Evolutionary conservation across 2,329 filamentous ascomycete genomes (phyloP), one percentile per base, ranked within the genome.

Genomic region (Escovopsis sp.): DNA sequence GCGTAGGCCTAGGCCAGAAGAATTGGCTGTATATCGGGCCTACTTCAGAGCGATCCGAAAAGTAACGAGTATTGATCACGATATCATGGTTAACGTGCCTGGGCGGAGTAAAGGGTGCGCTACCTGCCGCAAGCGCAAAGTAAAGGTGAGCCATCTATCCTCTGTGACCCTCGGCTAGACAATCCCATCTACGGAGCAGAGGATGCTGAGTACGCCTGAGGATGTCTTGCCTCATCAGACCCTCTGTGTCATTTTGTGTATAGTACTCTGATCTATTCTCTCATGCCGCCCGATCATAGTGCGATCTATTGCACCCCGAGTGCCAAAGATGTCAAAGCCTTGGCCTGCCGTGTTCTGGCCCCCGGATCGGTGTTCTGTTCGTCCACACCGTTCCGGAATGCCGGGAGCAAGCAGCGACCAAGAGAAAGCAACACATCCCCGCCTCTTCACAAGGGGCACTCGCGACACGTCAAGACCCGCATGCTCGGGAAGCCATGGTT

Each of bases 101-200:
- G 41, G 41, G 5, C 35, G 39, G 36, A 43, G 41, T 35, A 43
- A 34, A 37, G 41, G 41, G 14, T 43, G 41, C 27, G 41, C 36
- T 18, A 38, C 33, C 2, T 43, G 41, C 33, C 41, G 41, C 13
- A 27, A 27, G 12, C 36, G 36, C 17, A 43, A 39, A 27, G 37
- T 43, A 16, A 43, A 43, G 39, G 41, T 41, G 26, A 9, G 32
- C 25, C 16, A 14, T 17, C n/a, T n/a, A n/a, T n/a, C n/a, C n/a
- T n/a, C n/a, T n/a, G n/a, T n/a, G n/a, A n/a, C n/a, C n/a, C n/a
- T n/a, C n/a, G n/a, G n/a, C n/a, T 6, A 23, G 10, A 7, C 21
- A 17, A 10, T n/a, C n/a, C n/a, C n/a, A n/a, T n/a, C n/a, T n/a
- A n/a, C n/a, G n/a, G n/a, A n/a, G n/a, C n/a, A n/a, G n/a, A n/a